Base-by-base conservation (phyloP, 208 protist genomes). In the Sergeia podlipaevii region DNA sequence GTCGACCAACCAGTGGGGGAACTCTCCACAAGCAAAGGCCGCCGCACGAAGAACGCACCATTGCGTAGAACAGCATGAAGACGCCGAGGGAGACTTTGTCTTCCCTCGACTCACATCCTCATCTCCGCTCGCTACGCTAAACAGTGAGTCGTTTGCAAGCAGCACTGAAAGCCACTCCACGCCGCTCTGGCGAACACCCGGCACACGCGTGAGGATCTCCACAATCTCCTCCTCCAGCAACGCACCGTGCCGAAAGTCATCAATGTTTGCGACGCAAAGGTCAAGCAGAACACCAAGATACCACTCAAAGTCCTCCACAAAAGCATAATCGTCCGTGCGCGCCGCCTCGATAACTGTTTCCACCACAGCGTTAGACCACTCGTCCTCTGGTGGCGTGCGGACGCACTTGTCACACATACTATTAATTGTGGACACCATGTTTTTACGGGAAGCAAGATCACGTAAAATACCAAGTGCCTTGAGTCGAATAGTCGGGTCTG, bases 281-380 rank as follows among this genome's bases (percentile, higher is more conserved):
- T 97, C 79, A 0, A 98, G 58, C 24, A 99, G 75, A 5, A 98
- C 80, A n/a, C 72, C 56, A 1, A 98, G 57, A 53, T 99, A 99
- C 97, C 97, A 99, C 74, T 99, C 96, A 75, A 99, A 99, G 56
- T 99, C 92, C 18, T 91, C 70, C 4, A 99, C 75, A 59, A 87
- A 73, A 15, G 48, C 69, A 55, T 97, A 97, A 62, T 97, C 93
- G 45, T 93, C 73, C 13, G 71, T 81, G 20, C 74, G 72, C 11
- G 75, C 80, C 41, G 82, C 90, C 24, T 80, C 65, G 48, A 97
- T 80, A 18, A 97, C 78, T 48, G 87, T 86, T 18, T 38, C n/a
- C 28, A 98, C 85, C 21, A 98, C 75, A n/a, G 64, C 59, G 49
- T 99, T 97, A 17, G 88, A 85, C 81, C 95, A 98, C 21, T 69